These are phyloP conservation scores for Trichomonascaceae sp. DNA, from an alignment of 1,139 yeast species.

Conservation along the genomic window DNA sequence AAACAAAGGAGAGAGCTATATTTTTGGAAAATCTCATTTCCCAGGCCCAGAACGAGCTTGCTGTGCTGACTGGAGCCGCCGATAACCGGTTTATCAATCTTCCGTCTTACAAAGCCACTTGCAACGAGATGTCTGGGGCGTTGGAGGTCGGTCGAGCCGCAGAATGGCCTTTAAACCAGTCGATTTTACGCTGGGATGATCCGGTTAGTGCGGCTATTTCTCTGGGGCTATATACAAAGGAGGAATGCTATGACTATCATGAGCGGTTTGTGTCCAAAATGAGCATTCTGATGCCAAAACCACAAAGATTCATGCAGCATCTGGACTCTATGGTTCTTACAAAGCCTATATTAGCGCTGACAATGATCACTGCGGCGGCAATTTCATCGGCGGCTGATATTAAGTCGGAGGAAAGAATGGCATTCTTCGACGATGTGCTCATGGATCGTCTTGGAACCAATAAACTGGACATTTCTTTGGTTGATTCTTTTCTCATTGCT, in stretches of 20 bases:
- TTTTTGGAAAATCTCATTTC: slow-evolving; percentile 3
- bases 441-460: slow-evolving; percentile 29
- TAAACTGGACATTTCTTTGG: background rate
- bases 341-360: slow-evolving; percentile 42
- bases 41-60: slow-evolving; percentile 6
- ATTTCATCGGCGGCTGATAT: slow-evolving; percentile 36
- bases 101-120: background rate
- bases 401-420: slow-evolving; percentile 39
- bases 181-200: slow-evolving; percentile 3
- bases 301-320: background rate
- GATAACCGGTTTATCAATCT: background rate
- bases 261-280: slow-evolving; percentile 6
- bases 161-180: background rate
- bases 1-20: background rate
- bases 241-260: slow-evolving; percentile 6
- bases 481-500: background rate
- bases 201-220: slow-evolving; percentile 10
- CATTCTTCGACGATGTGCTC: slow-evolving; percentile 43
- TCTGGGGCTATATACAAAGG: slow-evolving; percentile 8
- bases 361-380: slow-evolving; percentile 46
- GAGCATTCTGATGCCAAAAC: slow-evolving; percentile 2
- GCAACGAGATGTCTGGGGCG: background rate
- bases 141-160: background rate
- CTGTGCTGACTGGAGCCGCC: background rate
- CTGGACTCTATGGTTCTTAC: slow-evolving; percentile 39